Base-by-base conservation (phyloP, 2,329 filamentous ascomycete genomes). In the Curvularia spicifera region DNA sequence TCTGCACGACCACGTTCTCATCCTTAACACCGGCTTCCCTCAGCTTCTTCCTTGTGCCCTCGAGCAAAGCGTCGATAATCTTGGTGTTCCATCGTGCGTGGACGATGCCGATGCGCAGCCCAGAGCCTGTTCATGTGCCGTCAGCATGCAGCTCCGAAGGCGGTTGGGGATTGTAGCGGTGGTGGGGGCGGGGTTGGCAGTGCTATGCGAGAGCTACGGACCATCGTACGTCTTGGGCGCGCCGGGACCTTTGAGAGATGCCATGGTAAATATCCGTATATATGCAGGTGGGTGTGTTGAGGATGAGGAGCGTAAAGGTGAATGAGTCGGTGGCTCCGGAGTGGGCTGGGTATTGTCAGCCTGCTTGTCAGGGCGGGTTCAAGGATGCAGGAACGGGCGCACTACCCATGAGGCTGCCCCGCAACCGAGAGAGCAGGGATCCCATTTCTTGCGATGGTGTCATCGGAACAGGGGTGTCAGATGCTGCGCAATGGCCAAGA, bases 51-150 rank as follows among this genome's bases (percentile, higher is more conserved):
- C 89, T 91, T 45, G 91, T 87, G 65, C 95, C 95, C 51, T 85
- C 82, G 60, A 99, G 84, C 56, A 99, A 87, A 52, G 92, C 88
- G 58, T 91, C 88, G 78, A 98, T 97, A 76, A 99, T 91, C 66
- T 84, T 85, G 65, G 84, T 84, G 82, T 99, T 99, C 95, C 95
- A 99, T 71, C 95, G 89, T 58, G 94, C 94, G 81, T 98, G 95
- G 58, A 99, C 86, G 75, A 99, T 98, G 75, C 91, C 94, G 75
- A 99, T 89, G 74, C 95, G 91, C 64, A 99, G 86, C 72, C 82
- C 83, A 9, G 79, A 80, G 66, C 81, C 81, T 83, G 50, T 5
- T 15, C 12, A n/a, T 22, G 13, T 20, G 40, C 3, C 47, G 59
- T 67, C 56, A 67, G 49, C 24, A 20, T 37, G 35, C 48, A 39